Evolutionary conservation across 441 rosid genomes (phyloP), one percentile per base, ranked within the genome.

Genomic region (Aleurites moluccanus): DNA sequence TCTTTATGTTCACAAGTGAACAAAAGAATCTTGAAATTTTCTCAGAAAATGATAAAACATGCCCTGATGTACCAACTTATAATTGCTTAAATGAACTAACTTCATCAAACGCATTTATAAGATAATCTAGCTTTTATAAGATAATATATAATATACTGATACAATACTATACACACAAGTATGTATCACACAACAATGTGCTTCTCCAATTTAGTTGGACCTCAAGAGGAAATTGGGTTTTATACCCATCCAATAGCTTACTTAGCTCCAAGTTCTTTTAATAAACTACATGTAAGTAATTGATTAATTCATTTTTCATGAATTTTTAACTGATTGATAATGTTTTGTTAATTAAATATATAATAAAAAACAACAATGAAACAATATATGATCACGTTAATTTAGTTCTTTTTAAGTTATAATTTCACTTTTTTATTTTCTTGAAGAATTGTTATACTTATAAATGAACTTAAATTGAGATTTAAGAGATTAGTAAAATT

Each of bases 171-270:
- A 11, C 76, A 75, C 56, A 79, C 74, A 66, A 56, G 74, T 16
- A 71, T 72, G 9, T 15, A 50, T 20, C 69, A 72, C 50, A 80
- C 80, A 57, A 80, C 77, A 10, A 25, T 80, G 77, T 80, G 79
- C 61, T 80, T 80, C 77, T 72, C 82, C 0, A 80, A 62, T 47
- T 8, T 80, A 11, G 66, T 44, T 62, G 82, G 82, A 6, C 82
- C 82, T 0, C 52, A 5, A 7, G 80, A 80, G 21, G 82, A 72
- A 62, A 69, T 76, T 30, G 65, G 55, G 1, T 75, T 40, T 42
- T 76, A 62, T 68, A 80, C 80, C 52, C 72, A 76, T 16, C 74
- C 64, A 49, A 25, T 80, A 38, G 57, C 69, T 27, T 76, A 38
- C 50, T 3, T 76, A 6, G 82, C 82, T 61, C 79, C 82, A 13